These are phyloP conservation scores for Tricholoma matsutake DNA, from an alignment of 768 basidiomycete species.

Conservation along the genomic window DNA sequence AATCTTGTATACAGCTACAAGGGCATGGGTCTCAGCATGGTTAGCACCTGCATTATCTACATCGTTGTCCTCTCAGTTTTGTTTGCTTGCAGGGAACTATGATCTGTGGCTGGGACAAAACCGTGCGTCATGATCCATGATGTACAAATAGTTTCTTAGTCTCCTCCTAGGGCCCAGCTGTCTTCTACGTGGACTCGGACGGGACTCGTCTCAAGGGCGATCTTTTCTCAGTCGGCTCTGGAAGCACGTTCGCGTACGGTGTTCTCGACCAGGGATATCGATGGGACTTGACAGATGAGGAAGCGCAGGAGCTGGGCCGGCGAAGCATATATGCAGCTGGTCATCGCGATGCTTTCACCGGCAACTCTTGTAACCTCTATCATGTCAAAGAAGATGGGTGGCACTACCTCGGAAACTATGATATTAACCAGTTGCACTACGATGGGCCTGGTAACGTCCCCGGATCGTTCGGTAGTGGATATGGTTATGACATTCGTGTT, in stretches of 20 bases:
- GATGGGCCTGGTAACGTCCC: conserved; percentile 74
- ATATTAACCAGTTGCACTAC: conserved; percentile 87
- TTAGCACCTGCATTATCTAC: conserved; percentile 32
- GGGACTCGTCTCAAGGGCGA: conserved; percentile 94
- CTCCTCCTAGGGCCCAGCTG: conserved; percentile 68
- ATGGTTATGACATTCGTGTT: conserved; percentile 77
- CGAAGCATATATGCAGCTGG: conserved; percentile 96
- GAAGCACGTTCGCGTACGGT: conserved; percentile 98
- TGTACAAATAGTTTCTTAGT: background rate
- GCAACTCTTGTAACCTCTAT: conserved; percentile 94
- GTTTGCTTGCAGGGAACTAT: conserved; percentile 77
- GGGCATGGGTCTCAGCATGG: conserved; percentile 99
- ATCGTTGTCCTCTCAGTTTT: background rate
- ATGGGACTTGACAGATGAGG: conserved; percentile 90
- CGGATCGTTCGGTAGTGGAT: conserved; percentile 62
- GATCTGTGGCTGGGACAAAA: conserved; percentile 99
- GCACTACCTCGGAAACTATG: conserved; percentile 96
- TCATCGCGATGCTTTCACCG: conserved; percentile 94
- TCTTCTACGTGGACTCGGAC: conserved; percentile 98
- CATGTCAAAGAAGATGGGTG: conserved; percentile 95
- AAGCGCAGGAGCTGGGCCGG: conserved; percentile 91
- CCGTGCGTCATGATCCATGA: conserved; percentile 46
- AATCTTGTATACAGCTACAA: conserved; percentile 98
- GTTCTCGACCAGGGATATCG: conserved; percentile 93
- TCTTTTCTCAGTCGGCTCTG: conserved; percentile 98